phyloP scores from a whole-genome alignment of 2,329 filamentous ascomycete genomes.

The Magnaporthiopsis poae region DNA sequence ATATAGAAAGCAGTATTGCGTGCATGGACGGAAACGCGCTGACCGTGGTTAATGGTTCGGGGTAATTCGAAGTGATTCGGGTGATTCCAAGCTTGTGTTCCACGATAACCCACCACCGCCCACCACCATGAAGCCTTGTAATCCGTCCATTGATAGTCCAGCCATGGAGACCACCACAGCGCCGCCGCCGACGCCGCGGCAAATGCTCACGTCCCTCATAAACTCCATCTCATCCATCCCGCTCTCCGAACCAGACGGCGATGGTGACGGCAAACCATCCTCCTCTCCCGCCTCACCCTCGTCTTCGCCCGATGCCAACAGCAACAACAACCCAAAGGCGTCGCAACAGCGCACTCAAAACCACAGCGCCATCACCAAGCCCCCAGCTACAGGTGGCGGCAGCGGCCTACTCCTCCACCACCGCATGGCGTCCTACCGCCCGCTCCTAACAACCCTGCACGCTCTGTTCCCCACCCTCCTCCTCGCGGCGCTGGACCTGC shows the following conservation, averaged over 20 bases:
- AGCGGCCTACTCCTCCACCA: conserved; percentile 19
- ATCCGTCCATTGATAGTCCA: too few species aligned
- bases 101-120: too few species aligned
- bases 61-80: too few species aligned
- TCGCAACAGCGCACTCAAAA: not conserved
- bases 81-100: too few species aligned
- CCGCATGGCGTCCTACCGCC: conserved; percentile 29
- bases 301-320: conserved; percentile 6
- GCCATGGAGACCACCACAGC: too few species aligned
- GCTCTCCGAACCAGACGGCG: conserved; percentile 8
- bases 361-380: not conserved
- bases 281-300: not conserved
- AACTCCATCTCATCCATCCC: conserved; percentile 28
- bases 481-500: conserved; percentile 74
- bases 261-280: not conserved
- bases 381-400: conserved; percentile 14
- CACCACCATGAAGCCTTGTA: too few species aligned
- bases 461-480: conserved; percentile 73
- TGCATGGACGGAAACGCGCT: too few species aligned
- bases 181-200: conserved; percentile 28
- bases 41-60: too few species aligned
- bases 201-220: conserved; percentile 41
- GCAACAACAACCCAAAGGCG: conserved; percentile 15
- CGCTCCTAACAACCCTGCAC: conserved; percentile 68
- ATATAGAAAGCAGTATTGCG: too few species aligned